phyloP scores from a whole-genome alignment of 2,329 filamentous ascomycete species.

The Arthroderma sp. region DNA sequence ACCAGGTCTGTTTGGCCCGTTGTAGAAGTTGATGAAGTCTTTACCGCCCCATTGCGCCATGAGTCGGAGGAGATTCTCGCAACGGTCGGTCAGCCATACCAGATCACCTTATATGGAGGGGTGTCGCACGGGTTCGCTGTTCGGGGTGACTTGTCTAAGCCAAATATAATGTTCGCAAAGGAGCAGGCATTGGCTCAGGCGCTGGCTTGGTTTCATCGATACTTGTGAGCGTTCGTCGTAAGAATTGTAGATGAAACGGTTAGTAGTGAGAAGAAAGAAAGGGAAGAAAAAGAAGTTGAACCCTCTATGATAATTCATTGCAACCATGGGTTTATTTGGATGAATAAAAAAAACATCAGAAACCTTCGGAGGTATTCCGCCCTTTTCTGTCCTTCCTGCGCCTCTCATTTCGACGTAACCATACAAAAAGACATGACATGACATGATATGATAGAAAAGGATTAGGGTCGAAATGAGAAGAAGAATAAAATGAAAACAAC shows the following conservation, averaged over 20 bases:
- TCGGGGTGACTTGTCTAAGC: conserved; percentile 47
- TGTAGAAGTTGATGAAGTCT: conserved; percentile 46
- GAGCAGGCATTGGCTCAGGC: conserved; percentile 67
- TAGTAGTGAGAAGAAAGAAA: too few relatives aligned
- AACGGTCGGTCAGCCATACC: conserved; percentile 47
- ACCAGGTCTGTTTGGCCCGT: not conserved
- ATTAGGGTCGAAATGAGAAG: conserved; percentile 5
- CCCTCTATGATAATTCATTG: conserved; percentile 6
- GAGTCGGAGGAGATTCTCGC: conserved; percentile 46
- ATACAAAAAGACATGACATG: conserved; percentile 5
- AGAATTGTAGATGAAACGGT: too few relatives aligned
- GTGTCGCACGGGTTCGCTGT: conserved; percentile 62
- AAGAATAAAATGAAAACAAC: not conserved
- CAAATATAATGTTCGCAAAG: conserved; percentile 52
- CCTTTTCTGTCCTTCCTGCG: conserved; percentile 6
- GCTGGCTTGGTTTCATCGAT: conserved; percentile 47
- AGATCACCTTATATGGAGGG: conserved; percentile 59
- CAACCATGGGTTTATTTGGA: not conserved
- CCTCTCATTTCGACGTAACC: conserved; percentile 6
- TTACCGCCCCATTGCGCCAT: conserved; percentile 46
- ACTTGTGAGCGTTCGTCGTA: conserved; percentile 3
- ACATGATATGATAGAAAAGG: conserved; percentile 6
- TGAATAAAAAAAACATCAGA: conserved; percentile 4
- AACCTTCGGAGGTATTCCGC: conserved; percentile 4
- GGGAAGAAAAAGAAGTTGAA: not conserved